These are phyloP conservation scores for Paecilomyces fulvus DNA, from an alignment of 2,329 filamentous ascomycete genomes.

Conservation along the genomic window DNA sequence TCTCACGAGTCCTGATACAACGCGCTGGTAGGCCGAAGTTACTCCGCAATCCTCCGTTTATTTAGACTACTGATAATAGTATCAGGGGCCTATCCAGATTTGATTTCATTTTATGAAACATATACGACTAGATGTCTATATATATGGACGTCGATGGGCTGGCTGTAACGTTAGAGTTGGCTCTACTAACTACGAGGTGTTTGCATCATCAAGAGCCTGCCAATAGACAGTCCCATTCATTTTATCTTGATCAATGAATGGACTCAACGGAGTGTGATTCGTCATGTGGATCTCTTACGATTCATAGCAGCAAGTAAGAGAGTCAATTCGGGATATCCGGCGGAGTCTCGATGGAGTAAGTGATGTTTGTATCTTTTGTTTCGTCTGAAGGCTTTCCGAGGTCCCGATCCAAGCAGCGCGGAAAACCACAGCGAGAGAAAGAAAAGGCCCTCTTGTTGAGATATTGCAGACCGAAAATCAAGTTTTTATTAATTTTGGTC, in stretches of 20 bases:
- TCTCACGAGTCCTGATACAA: neutral
- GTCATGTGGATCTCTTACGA: neutral
- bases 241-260: neutral
- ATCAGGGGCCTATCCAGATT: neutral
- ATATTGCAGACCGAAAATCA: neutral
- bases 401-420: neutral
- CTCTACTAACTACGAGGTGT: neutral
- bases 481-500: too few species aligned
- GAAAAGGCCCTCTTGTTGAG: neutral
- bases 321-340: neutral
- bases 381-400: conserved; percentile 14
- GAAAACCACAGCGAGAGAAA: neutral
- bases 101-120: neutral
- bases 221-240: neutral
- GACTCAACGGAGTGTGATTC: neutral
- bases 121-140: neutral
- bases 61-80: neutral
- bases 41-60: neutral
- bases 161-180: neutral
- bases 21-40: neutral
- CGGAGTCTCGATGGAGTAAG: neutral
- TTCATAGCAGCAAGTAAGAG: neutral
- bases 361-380: conserved; percentile 18
- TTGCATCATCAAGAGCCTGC: neutral
- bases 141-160: neutral